Percentiles rank a stretch among this genome's conserved stretches.
These are phyloP conservation scores for Candida silvatica DNA, from an alignment of 805 yeast species.

Conservation along the genomic window DNA sequence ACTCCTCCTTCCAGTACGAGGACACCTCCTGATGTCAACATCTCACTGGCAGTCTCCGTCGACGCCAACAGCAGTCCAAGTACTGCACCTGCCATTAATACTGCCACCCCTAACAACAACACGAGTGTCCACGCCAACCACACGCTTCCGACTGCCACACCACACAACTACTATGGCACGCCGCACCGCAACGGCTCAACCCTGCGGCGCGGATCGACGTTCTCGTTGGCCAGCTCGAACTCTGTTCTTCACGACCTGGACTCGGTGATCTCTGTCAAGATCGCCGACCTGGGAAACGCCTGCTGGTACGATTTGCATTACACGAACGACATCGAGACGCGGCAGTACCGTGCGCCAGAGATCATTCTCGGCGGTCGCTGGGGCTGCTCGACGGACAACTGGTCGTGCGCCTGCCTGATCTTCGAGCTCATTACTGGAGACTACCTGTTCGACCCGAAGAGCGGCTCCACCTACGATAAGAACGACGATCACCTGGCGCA, in stretches of 20 bases:
- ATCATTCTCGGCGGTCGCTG: slow-evolving; percentile 48
- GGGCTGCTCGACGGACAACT: slow-evolving; percentile 57
- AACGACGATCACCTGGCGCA: slow-evolving; percentile 61
- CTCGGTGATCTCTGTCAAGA: slow-evolving; percentile 36
- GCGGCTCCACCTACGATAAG: slow-evolving; percentile 35
- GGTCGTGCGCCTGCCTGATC: slow-evolving; percentile 52
- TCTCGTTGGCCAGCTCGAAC: slow-evolving; percentile 6
- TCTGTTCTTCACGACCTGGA: slow-evolving; percentile 19
- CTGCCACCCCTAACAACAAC: slow-evolving; percentile 2
- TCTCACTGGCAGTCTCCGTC: no score
- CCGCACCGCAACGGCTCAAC: no score
- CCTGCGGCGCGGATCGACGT: slow-evolving; percentile 25
- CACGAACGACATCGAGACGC: slow-evolving; percentile 60
- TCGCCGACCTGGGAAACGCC: slow-evolving; percentile 67
- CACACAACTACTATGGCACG: no score
- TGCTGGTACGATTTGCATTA: slow-evolving; percentile 57
- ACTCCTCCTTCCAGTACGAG: no score
- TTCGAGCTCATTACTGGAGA: slow-evolving; percentile 58
- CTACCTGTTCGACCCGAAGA: slow-evolving; percentile 52
- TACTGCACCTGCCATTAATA: slow-evolving; percentile 1
- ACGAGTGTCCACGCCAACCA: no score
- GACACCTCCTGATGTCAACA: no score
- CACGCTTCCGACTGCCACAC: no score
- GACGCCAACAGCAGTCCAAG: no score
- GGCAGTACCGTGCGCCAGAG: slow-evolving; percentile 63